phyloP scores from a whole-genome alignment of 2,329 filamentous ascomycete genomes.

The Aspergillus pseudonomiae region DNA sequence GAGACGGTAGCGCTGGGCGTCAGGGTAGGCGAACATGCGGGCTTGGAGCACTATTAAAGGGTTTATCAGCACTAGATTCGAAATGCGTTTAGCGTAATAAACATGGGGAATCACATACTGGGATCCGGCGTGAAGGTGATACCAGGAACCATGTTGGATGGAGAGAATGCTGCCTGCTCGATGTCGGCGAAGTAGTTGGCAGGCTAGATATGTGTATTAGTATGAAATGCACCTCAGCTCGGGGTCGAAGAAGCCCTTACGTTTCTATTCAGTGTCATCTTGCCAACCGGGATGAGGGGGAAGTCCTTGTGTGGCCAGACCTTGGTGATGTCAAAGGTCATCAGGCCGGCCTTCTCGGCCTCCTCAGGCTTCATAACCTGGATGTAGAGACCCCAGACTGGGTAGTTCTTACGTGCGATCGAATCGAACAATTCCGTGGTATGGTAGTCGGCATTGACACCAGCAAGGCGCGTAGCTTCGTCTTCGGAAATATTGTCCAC shows the following conservation, averaged over 20 bases:
- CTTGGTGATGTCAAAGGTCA: conserved; percentile 62
- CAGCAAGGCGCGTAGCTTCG: conserved; percentile 55
- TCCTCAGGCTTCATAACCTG: conserved; percentile 59
- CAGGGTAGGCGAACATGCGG: conserved; percentile 63
- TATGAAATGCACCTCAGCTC: not conserved
- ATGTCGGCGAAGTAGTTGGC: conserved; percentile 68
- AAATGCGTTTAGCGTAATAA: not conserved
- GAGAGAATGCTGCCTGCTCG: conserved; percentile 69
- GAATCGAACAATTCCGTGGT: conserved; percentile 64
- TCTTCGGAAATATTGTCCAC: conserved; percentile 56
- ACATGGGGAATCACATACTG: conserved; percentile 33
- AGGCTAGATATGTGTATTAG: conserved; percentile 25
- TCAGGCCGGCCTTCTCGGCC: conserved; percentile 51
- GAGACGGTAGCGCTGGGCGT: conserved; percentile 49
- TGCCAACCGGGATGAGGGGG: conserved; percentile 54
- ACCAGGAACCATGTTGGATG: conserved; percentile 65
- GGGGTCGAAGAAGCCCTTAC: conserved; percentile 23
- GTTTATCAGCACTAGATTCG: conserved; percentile 20
- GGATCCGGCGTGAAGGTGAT: conserved; percentile 65
- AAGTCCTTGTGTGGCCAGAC: conserved; percentile 57
- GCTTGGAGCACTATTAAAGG: conserved; percentile 56
- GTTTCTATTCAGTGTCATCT: conserved; percentile 56
- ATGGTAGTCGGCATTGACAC: conserved; percentile 60
- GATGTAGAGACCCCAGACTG: conserved; percentile 59
- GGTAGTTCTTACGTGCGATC: conserved; percentile 60